Evolutionary conservation across 2,329 filamentous ascomycete species (phyloP), one percentile per base, ranked within the genome.

Genomic region (Bipolaris sorokiniana): DNA sequence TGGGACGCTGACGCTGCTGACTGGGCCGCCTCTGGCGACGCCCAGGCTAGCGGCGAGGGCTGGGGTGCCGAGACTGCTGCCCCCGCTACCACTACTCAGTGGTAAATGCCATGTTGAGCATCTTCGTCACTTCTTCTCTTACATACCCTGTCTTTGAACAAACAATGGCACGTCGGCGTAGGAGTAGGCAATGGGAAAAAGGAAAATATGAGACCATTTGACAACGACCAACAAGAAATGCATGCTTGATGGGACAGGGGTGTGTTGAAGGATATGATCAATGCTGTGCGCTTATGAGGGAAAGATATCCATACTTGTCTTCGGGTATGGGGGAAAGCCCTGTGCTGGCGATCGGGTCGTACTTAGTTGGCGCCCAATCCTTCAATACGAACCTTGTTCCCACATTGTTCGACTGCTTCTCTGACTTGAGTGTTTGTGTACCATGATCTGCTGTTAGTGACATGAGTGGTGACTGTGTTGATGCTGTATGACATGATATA

Each of bases 231-330:
- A 56, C 34, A 51, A 44, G 28, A 49, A 34, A 46, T 66, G 58
- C 48, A 62, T 51, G 54, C 55, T 58, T 56, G 59, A 51, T 58
- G 36, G 51, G 54, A 41, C 45, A 7, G 33, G 37, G 44, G 40
- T 15, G 54, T 57, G 50, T 49, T 57, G 50, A 60, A 69, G 72
- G 67, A 73, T 64, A 67, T 67, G 65, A 73, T 75, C 71, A 67
- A 71, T 70, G 71, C 69, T 84, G 80, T 83, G 89, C 88, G 89
- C 92, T 97, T 84, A 97, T 90, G 93, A 97, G 92, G 94, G 94
- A 98, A 98, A 98, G 94, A 98, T 92, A 97, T 67, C 89, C 92
- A 85, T 80, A 78, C 79, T 48, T 44, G 22, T 42, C 18, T 16
- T 49, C 48, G 54, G 58, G 60, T 70, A 77, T 81, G 89, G 92